Conservation (phyloP, 2,329 filamentous ascomycete species). For the Paracamarosporium sp. region DNA sequence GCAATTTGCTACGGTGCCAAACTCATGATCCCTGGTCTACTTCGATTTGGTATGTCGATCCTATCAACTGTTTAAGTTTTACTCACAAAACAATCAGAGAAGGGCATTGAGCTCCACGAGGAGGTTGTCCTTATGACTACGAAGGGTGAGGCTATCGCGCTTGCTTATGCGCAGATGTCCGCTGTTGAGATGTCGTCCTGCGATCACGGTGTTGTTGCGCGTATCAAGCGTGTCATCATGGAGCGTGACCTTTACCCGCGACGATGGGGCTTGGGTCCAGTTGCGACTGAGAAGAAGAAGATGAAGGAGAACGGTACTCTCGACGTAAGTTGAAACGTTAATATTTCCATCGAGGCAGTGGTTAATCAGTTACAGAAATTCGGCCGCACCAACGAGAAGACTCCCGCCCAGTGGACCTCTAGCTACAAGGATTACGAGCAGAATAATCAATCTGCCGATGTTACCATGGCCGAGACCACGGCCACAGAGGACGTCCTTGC, state of each 20-base stretch:
- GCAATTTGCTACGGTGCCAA: constrained; percentile 99
- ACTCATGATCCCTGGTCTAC: constrained; percentile 95
- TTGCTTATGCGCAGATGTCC: constrained; percentile 97
- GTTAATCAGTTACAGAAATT: constrained; percentile 71
- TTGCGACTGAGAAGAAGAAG: constrained; percentile 98
- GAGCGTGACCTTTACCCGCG: constrained; percentile 97
- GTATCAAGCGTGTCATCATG: constrained; percentile 99
- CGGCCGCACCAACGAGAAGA: constrained; percentile 88
- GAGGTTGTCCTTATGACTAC: constrained; percentile 98
- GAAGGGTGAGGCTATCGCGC: constrained; percentile 97
- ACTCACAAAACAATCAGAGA: constrained; percentile 63
- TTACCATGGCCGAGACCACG: constrained; percentile 38
- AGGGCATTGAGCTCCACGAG: constrained; percentile 90
- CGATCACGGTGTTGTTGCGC: constrained; percentile 96
- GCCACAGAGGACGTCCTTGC: constrained; percentile 43
- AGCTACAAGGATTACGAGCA: constrained; percentile 83
- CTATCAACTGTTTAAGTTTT: neutral
- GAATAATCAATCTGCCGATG: constrained; percentile 26
- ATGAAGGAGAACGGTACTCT: constrained; percentile 97
- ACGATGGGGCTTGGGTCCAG: constrained; percentile 93
- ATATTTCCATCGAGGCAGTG: neutral
- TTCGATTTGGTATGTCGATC: constrained; percentile 77
- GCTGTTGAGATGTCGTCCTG: constrained; percentile 96
- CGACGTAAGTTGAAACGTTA: constrained; percentile 63
- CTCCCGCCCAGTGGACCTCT: constrained; percentile 88